Base-by-base conservation (phyloP, 2,329 filamentous ascomycete genomes). In the Dryadomyces sulphureus region DNA sequence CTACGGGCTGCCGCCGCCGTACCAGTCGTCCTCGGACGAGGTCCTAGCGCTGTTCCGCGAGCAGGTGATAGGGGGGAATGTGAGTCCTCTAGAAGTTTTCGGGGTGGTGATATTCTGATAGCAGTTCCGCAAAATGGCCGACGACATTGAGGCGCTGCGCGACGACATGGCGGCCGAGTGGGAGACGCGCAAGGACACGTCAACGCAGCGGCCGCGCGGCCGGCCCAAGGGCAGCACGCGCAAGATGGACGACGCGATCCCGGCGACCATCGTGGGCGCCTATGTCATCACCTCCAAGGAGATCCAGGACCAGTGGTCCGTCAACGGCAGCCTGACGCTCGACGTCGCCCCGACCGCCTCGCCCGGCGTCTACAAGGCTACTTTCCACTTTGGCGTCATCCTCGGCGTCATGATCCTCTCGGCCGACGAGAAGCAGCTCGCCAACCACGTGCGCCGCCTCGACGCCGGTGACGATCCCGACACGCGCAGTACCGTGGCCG, bases 371-470 rank as follows among this genome's bases (percentile, higher is more conserved):
- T 61, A 54, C 49, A 50, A 56, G 46, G 57, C 49, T 34, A 50
- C 53, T 16, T 59, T 61, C 40, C 50, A 62, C 46, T 59, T 60
- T 48, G 54, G 60, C 17, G 47, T 58, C 22, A 30, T 60, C 5
- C 49, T 58, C 22, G 58, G 59, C 34, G 50, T 57, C 20, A 58
- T 60, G 55, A 45, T 58, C 4, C 41, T 59, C 14, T 53, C 55
- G 2, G 48, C 48, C 20, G 52, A 57, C 45, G 48, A 57, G 48
- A 47, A 50, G 24, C 43, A 48, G 32, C 42, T 61, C 9, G 47
- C 56, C 11, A 39, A 40, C 42, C 56, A 61, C 47, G 53, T 55
- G 47, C 48, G 50, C 40, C 48, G 47, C 8, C 49, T 54, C 38
- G 53, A 54, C 16, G 49, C 49, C 38, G 51, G 51, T 24, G 52